These are phyloP conservation scores for Barnettozyma sucrosica DNA, from an alignment of 805 yeast species.

Conservation along the genomic window DNA sequence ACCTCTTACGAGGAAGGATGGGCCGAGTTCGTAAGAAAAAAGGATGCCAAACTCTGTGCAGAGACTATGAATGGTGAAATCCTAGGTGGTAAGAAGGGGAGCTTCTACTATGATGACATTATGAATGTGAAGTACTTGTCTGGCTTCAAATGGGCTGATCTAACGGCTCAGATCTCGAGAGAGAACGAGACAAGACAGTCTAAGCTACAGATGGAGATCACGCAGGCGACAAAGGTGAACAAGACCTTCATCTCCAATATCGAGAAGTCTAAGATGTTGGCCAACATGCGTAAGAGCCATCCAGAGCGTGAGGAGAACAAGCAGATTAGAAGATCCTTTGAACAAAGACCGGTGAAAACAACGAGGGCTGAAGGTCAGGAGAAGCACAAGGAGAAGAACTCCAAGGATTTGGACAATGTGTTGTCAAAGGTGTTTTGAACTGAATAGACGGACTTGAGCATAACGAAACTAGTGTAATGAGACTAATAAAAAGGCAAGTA, in stretches of 20 bases:
- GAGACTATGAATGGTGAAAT: constrained; percentile 80
- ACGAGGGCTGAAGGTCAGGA: constrained; percentile 58
- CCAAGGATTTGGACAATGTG: constrained; percentile 32
- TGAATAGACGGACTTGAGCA: not conserved
- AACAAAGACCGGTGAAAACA: constrained; percentile 64
- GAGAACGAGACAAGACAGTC: constrained; percentile 88
- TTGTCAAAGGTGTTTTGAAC: constrained; percentile 27
- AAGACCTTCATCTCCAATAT: constrained; percentile 78
- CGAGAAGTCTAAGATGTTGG: constrained; percentile 77
- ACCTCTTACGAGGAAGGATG: constrained; percentile 89
- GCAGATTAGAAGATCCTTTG: constrained; percentile 52
- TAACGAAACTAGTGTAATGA: not conserved
- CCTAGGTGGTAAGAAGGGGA: constrained; percentile 87
- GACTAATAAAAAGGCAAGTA: too few relatives aligned
- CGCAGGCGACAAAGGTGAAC: constrained; percentile 84
- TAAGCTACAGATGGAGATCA: constrained; percentile 78
- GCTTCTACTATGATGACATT: constrained; percentile 90
- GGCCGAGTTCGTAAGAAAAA: constrained; percentile 84
- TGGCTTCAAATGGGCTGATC: constrained; percentile 91
- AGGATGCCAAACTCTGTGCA: constrained; percentile 85
- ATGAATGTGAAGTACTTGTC: constrained; percentile 84
- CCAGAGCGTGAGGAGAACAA: constrained; percentile 29
- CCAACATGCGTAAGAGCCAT: constrained; percentile 42
- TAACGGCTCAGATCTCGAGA: constrained; percentile 87
- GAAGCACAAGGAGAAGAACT: constrained; percentile 36